A percentile compares a stretch with the other conserved stretches of the same genome.
phyloP scores from a whole-genome alignment of 1,284 basidiomycete species.

The Marasmius sp. region DNA sequence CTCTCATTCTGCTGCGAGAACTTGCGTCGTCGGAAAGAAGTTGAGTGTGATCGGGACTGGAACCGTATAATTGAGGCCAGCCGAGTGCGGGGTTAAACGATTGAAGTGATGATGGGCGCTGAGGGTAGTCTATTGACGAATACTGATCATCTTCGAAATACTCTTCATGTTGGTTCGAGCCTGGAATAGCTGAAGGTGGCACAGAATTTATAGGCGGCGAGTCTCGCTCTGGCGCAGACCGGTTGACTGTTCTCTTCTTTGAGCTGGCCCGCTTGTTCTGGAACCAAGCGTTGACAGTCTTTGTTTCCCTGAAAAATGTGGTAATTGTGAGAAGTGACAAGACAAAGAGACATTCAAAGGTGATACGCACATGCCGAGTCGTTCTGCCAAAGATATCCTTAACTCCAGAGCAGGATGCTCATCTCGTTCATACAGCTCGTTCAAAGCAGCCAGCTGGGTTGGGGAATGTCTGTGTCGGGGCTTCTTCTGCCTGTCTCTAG shows the following conservation, averaged over 20 bases:
- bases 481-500: constrained; percentile 53
- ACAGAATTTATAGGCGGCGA: constrained; percentile 31
- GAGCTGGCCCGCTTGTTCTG: constrained; percentile 81
- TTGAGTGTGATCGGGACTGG: constrained; percentile 46
- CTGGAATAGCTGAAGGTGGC: constrained; percentile 24
- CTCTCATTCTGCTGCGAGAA: constrained; percentile 54
- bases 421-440: constrained; percentile 71
- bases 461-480: constrained; percentile 74
- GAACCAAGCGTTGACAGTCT: constrained; percentile 83
- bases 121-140: constrained; percentile 30
- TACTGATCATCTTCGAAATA: constrained; percentile 48
- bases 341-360: constrained; percentile 23
- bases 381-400: constrained; percentile 63
- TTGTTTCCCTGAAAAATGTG: constrained; percentile 59
- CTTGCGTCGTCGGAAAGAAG: constrained; percentile 44
- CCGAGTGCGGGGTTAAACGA: constrained; percentile 8
- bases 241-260: constrained; percentile 62
- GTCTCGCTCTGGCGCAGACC: constrained; percentile 41
- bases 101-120: constrained; percentile 30
- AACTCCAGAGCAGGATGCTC: constrained; percentile 74
- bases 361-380: constrained; percentile 66
- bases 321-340: constrained; percentile 18
- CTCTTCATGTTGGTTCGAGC: constrained; percentile 33
- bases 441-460: constrained; percentile 67
- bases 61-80: constrained; percentile 43